phyloP scores from a whole-genome alignment of 805 yeast genomes.

The Cyberlindnera misumaiensis region DNA sequence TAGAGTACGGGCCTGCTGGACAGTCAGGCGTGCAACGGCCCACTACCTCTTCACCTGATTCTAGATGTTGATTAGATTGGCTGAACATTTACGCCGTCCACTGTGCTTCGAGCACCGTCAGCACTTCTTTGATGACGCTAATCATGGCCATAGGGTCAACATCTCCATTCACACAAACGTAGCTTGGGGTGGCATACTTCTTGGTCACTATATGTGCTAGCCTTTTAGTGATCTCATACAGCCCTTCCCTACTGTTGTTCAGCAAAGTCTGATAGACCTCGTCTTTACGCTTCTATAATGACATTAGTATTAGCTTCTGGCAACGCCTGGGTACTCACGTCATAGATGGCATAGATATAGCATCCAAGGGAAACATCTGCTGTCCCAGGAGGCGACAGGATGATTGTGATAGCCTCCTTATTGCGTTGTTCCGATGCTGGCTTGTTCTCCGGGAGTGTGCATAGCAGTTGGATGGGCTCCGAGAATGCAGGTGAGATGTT shows the following conservation, averaged over 20 bases:
- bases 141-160: conserved; percentile 29
- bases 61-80: too few relatives aligned
- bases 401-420: conserved; percentile 9
- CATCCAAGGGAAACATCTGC: conserved; percentile 6
- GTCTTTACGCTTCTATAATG: conserved; percentile 6
- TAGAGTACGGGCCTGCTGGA: too few relatives aligned
- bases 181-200: conserved; percentile 36
- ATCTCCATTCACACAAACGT: conserved; percentile 36
- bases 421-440: conserved; percentile 4
- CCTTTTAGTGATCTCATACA: conserved; percentile 37
- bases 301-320: too few relatives aligned
- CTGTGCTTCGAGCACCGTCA: conserved; percentile 24
- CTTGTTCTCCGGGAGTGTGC: conserved; percentile 9
- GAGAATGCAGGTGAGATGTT: conserved; percentile 7
- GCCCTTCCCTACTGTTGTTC: conserved; percentile 33
- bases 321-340: conserved; percentile 3
- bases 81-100: conserved; percentile 2
- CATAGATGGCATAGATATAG: conserved; percentile 6
- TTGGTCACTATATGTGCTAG: conserved; percentile 35
- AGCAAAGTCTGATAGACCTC: conserved; percentile 37
- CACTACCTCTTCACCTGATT: too few relatives aligned
- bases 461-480: conserved; percentile 8
- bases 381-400: conserved; percentile 4
- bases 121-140: conserved; percentile 22
- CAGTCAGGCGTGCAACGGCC: too few relatives aligned